Percentiles rank a stretch among this genome's conserved stretches.
These are phyloP conservation scores for Knoxdaviesia proteae DNA, from an alignment of 2,329 filamentous ascomycete genomes.

Conservation along the genomic window DNA sequence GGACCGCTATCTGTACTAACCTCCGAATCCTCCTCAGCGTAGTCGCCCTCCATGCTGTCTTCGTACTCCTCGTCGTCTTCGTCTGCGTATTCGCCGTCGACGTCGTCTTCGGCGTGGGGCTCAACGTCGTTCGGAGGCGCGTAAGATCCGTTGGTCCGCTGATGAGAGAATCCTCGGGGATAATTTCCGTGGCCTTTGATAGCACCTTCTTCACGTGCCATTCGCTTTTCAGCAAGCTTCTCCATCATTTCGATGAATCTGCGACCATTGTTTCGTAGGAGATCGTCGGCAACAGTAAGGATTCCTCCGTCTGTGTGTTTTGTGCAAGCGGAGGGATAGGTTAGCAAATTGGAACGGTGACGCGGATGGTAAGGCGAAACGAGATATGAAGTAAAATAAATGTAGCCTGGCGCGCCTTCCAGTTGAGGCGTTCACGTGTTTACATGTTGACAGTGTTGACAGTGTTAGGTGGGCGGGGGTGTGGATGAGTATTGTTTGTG, in stretches of 20 bases:
- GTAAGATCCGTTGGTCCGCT: conserved; percentile 36
- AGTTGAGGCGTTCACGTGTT: too few species aligned
- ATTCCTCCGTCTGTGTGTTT: conserved; percentile 46
- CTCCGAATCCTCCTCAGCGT: conserved; percentile 3
- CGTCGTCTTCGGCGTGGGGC: conserved; percentile 59
- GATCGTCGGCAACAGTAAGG: conserved; percentile 92
- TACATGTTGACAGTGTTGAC: too few species aligned
- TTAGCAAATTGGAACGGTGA: conserved; percentile 16
- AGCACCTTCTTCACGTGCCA: conserved; percentile 89
- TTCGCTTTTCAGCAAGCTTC: conserved; percentile 86
- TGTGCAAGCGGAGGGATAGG: conserved; percentile 21
- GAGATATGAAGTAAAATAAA: background rate
- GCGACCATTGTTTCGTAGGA: conserved; percentile 96
- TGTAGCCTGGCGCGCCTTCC: too few species aligned
- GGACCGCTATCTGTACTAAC: background rate
- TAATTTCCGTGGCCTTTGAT: conserved; percentile 14
- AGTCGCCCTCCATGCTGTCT: conserved; percentile 11
- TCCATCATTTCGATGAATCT: conserved; percentile 99
- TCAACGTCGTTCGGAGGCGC: conserved; percentile 32
- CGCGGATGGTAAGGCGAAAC: too few species aligned
- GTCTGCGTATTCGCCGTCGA: conserved; percentile 43
- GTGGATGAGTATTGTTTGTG: conserved; percentile 7
- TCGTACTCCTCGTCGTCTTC: conserved; percentile 53
- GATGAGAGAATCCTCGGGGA: conserved; percentile 15
- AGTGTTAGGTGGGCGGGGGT: too few species aligned